A percentile compares a stretch with the other conserved stretches of the same genome.
These are phyloP conservation scores for Pholiota conissans DNA, from an alignment of 768 basidiomycete species.

Conservation along the genomic window DNA sequence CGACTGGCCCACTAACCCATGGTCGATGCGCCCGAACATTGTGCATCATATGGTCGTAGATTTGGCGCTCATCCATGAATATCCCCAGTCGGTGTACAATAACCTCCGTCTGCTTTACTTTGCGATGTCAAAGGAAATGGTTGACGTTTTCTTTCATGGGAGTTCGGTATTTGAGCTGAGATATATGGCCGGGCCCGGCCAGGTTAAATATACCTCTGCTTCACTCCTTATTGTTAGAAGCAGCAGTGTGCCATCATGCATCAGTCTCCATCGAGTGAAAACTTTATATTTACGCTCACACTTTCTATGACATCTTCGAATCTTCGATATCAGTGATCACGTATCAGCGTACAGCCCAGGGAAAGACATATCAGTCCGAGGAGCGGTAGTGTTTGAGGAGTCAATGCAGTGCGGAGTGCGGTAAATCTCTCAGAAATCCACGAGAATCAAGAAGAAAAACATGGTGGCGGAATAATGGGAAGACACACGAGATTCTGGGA, in stretches of 20 bases:
- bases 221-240: slow-evolving; percentile 1
- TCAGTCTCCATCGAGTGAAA: background rate
- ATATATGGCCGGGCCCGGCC: background rate
- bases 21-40: background rate
- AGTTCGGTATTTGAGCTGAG: background rate
- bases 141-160: slow-evolving; percentile 7
- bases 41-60: background rate
- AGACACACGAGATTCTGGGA: background rate
- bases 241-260: background rate
- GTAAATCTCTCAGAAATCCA: background rate
- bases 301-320: background rate
- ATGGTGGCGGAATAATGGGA: background rate
- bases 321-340: slow-evolving; percentile 3
- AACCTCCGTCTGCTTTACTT: background rate
- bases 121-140: background rate
- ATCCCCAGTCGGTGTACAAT: background rate
- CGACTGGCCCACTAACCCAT: background rate
- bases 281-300: background rate
- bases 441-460: background rate
- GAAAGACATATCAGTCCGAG: background rate
- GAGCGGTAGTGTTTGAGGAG: background rate
- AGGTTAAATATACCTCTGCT: background rate
- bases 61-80: background rate
- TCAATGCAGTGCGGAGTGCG: background rate
- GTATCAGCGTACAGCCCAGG: background rate